phyloP scores from a whole-genome alignment of 2,329 filamentous ascomycete species.

The Bipolaris oryzae region DNA sequence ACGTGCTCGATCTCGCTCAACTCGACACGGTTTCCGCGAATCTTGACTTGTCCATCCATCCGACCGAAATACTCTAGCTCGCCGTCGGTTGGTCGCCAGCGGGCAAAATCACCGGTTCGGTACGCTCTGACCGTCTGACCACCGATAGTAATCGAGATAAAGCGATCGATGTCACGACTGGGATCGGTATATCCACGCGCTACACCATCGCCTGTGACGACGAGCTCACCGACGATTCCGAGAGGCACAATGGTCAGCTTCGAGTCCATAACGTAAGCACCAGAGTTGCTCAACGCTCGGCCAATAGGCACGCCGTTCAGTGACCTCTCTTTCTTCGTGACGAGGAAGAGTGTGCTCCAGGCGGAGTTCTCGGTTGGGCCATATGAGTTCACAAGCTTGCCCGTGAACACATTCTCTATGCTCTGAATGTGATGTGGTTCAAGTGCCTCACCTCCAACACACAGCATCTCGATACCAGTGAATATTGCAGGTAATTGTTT shows the following conservation, averaged over 20 bases:
- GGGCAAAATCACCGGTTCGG: slow-evolving; percentile 30
- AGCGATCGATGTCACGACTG: slow-evolving; percentile 24
- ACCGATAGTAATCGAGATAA: not conserved
- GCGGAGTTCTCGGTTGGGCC: slow-evolving; percentile 24
- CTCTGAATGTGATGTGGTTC: slow-evolving; percentile 9
- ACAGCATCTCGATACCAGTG: not conserved
- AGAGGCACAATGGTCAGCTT: slow-evolving; percentile 16
- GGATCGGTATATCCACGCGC: slow-evolving; percentile 18
- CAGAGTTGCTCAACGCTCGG: slow-evolving; percentile 30
- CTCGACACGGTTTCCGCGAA: slow-evolving; percentile 33
- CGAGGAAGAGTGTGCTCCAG: slow-evolving; percentile 53
- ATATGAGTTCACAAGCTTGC: slow-evolving; percentile 21
- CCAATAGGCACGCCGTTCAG: slow-evolving; percentile 46
- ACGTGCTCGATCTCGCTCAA: slow-evolving; percentile 29
- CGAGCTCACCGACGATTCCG: slow-evolving; percentile 28
- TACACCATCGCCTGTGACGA: slow-evolving; percentile 26
- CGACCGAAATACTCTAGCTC: slow-evolving; percentile 22
- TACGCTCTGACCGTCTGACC: slow-evolving; percentile 32
- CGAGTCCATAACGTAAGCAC: slow-evolving; percentile 5
- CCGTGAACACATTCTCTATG: slow-evolving; percentile 6
- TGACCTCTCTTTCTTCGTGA: not conserved
- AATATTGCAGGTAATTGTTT: not conserved
- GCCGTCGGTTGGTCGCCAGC: slow-evolving; percentile 22
- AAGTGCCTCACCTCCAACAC: slow-evolving; percentile 6
- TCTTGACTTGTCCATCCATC: slow-evolving; percentile 33